Percentiles rank a stretch among this genome's conserved stretches.
These are phyloP conservation scores for Solanum phureja DNA, from an alignment of 257 asterid genomes.

Conservation along the genomic window DNA sequence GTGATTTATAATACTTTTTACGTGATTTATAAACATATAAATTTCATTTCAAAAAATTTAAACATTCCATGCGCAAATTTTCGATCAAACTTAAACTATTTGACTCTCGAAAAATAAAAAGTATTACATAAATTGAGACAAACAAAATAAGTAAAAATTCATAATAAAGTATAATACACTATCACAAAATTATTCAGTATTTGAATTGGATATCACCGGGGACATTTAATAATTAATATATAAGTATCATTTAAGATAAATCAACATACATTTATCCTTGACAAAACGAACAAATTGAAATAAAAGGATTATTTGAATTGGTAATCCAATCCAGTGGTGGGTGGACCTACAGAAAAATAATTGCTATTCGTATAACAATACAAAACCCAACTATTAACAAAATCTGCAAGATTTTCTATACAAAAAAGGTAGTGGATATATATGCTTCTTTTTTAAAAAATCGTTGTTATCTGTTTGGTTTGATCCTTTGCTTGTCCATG, in stretches of 20 bases:
- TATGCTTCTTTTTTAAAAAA: background rate
- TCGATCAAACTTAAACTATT: too few relatives aligned
- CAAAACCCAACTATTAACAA: background rate
- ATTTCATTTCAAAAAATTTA: too few relatives aligned
- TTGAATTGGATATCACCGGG: too few relatives aligned
- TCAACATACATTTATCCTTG: too few relatives aligned
- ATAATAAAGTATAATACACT: too few relatives aligned
- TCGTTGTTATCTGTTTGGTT: background rate
- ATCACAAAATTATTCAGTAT: background rate
- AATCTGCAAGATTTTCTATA: background rate
- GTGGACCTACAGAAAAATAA: background rate
- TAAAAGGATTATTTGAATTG: background rate
- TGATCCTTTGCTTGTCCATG: background rate
- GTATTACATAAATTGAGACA: too few relatives aligned
- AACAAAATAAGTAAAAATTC: too few relatives aligned
- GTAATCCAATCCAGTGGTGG: background rate
- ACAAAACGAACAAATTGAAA: background rate
- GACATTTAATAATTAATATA: too few relatives aligned
- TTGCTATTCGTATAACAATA: background rate
- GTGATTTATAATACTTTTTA: too few relatives aligned
- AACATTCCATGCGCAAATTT: too few relatives aligned
- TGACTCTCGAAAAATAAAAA: too few relatives aligned
- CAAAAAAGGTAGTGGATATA: background rate
- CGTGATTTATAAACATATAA: too few relatives aligned
- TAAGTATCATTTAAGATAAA: background rate